Percentiles rank a stretch among this genome's conserved stretches.
These are phyloP conservation scores for Leccinum ochraceum DNA, from an alignment of 768 basidiomycete genomes.

Conservation along the genomic window DNA sequence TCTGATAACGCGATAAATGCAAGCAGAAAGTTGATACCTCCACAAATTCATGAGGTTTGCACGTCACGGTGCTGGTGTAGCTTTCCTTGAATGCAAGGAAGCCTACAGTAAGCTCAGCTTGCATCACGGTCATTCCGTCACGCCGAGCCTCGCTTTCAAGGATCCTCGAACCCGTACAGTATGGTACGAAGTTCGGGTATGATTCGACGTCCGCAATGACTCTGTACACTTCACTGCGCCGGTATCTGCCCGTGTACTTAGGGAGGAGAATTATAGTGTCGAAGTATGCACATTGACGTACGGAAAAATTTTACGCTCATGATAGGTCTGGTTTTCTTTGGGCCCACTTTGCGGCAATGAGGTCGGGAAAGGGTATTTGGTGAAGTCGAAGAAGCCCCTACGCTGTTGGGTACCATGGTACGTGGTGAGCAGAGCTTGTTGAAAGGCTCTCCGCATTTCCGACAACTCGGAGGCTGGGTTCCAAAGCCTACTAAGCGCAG, in stretches of 20 bases:
- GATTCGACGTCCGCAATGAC: slow-evolving; percentile 87
- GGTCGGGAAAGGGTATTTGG: slow-evolving; percentile 47
- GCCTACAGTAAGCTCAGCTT: slow-evolving; percentile 86
- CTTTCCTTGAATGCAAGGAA: slow-evolving; percentile 87
- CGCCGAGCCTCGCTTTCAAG: slow-evolving; percentile 37
- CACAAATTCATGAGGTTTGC: slow-evolving; percentile 75
- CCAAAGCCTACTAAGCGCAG: background rate
- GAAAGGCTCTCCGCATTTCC: slow-evolving; percentile 24
- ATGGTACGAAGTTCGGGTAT: slow-evolving; percentile 87
- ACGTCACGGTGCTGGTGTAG: slow-evolving; percentile 84
- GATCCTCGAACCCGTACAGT: slow-evolving; percentile 75
- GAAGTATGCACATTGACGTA: slow-evolving; percentile 44
- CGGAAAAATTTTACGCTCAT: slow-evolving; percentile 87
- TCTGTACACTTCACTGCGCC: slow-evolving; percentile 73
- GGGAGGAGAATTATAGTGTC: slow-evolving; percentile 9
- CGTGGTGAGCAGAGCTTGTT: slow-evolving; percentile 6
- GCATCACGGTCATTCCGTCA: slow-evolving; percentile 51
- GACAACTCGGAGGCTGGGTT: background rate
- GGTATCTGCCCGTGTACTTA: slow-evolving; percentile 56
- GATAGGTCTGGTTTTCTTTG: slow-evolving; percentile 62
- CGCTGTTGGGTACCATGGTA: slow-evolving; percentile 5
- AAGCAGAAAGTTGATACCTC: slow-evolving; percentile 42
- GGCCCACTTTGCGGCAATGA: slow-evolving; percentile 34
- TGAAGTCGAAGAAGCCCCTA: slow-evolving; percentile 51
- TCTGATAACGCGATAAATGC: slow-evolving; percentile 1